Percentiles rank a stretch among this genome's conserved stretches.
Evolutionary conservation across 2,329 filamentous ascomycete genomes (phyloP).

Genomic region (Cladophialophora carrionii): DNA sequence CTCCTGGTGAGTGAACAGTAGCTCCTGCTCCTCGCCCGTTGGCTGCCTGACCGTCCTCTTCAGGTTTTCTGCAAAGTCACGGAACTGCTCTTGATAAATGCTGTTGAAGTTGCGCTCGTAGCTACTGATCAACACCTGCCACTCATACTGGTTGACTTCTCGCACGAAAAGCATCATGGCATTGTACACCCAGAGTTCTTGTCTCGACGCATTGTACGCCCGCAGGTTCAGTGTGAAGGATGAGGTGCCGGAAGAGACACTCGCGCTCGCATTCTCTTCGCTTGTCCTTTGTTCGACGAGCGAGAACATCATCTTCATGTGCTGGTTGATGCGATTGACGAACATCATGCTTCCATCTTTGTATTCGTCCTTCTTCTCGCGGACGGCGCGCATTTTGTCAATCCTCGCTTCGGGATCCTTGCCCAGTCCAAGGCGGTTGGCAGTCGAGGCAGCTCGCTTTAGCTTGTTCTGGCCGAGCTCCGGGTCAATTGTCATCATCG

Average conservation of each 20-base stretch:
- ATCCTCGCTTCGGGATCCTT: constrained; percentile 74
- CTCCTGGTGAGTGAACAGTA: constrained; percentile 88
- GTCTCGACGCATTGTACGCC: constrained; percentile 72
- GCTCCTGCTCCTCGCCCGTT: constrained; percentile 74
- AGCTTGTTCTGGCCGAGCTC: constrained; percentile 64
- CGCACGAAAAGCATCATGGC: constrained; percentile 85
- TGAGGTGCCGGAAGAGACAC: constrained; percentile 51
- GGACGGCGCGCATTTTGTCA: constrained; percentile 86
- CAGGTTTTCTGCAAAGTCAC: constrained; percentile 75
- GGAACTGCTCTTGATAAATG: constrained; percentile 81
- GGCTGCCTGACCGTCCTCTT: constrained; percentile 76
- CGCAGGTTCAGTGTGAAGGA: constrained; percentile 67
- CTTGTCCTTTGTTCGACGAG: constrained; percentile 72
- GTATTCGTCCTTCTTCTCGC: constrained; percentile 93
- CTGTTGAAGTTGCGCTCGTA: constrained; percentile 78
- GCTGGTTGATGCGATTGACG: constrained; percentile 75
- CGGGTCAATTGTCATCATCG: constrained; percentile 91
- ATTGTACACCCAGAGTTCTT: constrained; percentile 82
- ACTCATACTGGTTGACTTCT: constrained; percentile 79
- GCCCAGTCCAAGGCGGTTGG: constrained; percentile 46
- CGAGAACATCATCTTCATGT: constrained; percentile 80
- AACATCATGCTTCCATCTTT: constrained; percentile 74
- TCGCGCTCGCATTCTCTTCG: constrained; percentile 56
- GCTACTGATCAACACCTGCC: constrained; percentile 75
- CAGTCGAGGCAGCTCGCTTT: constrained; percentile 52